Evolutionary conservation across 2,329 filamentous ascomycete genomes (phyloP).

Genomic region (Leptographium procerum): DNA sequence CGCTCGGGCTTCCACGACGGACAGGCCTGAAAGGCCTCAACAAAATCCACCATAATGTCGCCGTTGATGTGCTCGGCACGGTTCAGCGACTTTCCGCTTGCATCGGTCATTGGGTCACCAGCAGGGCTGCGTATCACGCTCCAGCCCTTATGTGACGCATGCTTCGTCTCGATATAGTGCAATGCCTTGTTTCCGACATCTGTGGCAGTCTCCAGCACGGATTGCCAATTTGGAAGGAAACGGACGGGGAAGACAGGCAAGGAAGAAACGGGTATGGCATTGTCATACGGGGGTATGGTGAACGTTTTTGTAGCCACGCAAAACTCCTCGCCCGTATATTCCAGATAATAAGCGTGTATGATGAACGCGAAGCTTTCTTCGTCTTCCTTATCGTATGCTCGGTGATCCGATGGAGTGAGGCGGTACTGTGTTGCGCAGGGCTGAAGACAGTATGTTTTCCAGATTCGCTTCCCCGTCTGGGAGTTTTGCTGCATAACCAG

Average conservation of each 20-base stretch:
- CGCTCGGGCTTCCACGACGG: constrained; percentile 11
- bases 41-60: constrained; percentile 17
- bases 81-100: not conserved
- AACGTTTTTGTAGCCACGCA: constrained; percentile 1
- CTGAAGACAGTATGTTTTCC: constrained; percentile 2
- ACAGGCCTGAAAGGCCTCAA: constrained; percentile 10
- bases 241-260: constrained; percentile 5
- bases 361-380: not conserved
- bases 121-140: constrained; percentile 26
- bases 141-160: constrained; percentile 30
- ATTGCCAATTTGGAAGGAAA: not conserved
- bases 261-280: not conserved
- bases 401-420: not conserved
- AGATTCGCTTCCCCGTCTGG: constrained; percentile 6
- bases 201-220: not conserved
- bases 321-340: constrained; percentile 7
- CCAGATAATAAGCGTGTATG: constrained; percentile 5
- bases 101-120: constrained; percentile 3
- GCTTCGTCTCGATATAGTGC: constrained; percentile 21
- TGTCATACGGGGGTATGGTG: not conserved
- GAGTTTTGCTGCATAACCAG: constrained; percentile 1
- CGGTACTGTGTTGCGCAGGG: not conserved
- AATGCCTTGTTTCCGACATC: constrained; percentile 3
- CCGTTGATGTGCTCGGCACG: constrained; percentile 14
- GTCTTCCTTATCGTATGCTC: not conserved